phyloP scores from a whole-genome alignment of 2,329 filamentous ascomycete genomes.

The Xylaria polymorpha region DNA sequence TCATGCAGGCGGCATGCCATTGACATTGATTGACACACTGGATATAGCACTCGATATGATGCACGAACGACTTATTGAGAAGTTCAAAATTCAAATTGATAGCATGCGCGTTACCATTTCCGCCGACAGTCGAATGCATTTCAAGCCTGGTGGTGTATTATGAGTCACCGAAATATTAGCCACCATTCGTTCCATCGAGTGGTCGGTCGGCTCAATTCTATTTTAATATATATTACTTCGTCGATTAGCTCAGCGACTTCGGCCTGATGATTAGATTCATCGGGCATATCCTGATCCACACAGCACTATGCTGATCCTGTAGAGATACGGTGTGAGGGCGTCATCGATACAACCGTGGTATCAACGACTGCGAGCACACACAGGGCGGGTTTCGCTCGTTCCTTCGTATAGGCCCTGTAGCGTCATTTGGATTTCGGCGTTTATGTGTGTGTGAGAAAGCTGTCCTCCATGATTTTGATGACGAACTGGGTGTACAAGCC shows the following conservation, averaged over 20 bases:
- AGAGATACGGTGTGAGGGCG: background rate
- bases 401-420: background rate
- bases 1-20: conserved; percentile 15
- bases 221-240: conserved; percentile 3
- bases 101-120: background rate
- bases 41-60: background rate
- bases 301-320: background rate
- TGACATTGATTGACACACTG: conserved; percentile 5
- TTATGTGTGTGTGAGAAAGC: background rate
- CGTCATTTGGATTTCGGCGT: background rate
- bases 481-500: background rate
- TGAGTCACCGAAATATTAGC: background rate
- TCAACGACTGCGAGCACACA: background rate
- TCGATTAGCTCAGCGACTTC: background rate
- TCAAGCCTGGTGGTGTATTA: background rate
- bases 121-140: background rate
- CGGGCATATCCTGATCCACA: background rate
- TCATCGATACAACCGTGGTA: background rate
- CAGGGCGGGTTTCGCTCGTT: background rate
- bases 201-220: background rate
- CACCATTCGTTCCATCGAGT: background rate
- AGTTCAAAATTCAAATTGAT: conserved; percentile 3
- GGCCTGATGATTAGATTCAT: conserved; percentile 11
- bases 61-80: background rate
- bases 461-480: conserved; percentile 8